A percentile compares a stretch with the other conserved stretches of the same genome.
These are phyloP conservation scores for Themeda triandra DNA, from an alignment of 176 grass and related monocot species.

Conservation along the genomic window DNA sequence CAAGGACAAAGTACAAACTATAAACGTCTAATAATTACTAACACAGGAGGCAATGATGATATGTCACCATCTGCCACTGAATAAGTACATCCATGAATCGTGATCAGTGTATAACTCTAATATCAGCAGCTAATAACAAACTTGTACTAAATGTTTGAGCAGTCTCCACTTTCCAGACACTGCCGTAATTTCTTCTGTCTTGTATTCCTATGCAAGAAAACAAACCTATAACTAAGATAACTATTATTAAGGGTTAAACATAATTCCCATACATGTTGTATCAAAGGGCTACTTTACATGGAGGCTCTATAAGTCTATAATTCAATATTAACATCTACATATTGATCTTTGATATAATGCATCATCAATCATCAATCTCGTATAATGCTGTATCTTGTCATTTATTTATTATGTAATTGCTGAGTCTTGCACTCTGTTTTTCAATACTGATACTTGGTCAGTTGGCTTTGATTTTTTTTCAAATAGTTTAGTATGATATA, in stretches of 20 bases:
- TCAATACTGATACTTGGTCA: neutral
- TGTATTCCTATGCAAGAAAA: neutral
- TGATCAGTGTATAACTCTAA: neutral
- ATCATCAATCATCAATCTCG: neutral
- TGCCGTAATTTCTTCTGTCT: neutral
- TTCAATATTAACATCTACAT: neutral
- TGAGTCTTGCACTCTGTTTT: neutral
- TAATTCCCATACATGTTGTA: neutral
- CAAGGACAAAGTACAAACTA: neutral
- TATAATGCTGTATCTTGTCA: neutral
- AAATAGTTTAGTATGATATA: neutral
- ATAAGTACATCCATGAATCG: neutral
- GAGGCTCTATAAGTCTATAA: neutral
- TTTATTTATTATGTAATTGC: neutral
- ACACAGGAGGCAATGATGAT: neutral
- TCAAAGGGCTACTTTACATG: neutral
- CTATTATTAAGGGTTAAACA: neutral
- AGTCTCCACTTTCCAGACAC: neutral
- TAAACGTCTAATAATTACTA: neutral
- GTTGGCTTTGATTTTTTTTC: neutral
- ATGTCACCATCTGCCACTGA: neutral
- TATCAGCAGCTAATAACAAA: neutral
- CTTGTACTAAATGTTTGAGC: neutral
- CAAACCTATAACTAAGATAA: neutral
- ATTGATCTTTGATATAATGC: neutral